Evolutionary conservation across 768 basidiomycete species (phyloP).

Genomic region (Amanita rimosa): DNA sequence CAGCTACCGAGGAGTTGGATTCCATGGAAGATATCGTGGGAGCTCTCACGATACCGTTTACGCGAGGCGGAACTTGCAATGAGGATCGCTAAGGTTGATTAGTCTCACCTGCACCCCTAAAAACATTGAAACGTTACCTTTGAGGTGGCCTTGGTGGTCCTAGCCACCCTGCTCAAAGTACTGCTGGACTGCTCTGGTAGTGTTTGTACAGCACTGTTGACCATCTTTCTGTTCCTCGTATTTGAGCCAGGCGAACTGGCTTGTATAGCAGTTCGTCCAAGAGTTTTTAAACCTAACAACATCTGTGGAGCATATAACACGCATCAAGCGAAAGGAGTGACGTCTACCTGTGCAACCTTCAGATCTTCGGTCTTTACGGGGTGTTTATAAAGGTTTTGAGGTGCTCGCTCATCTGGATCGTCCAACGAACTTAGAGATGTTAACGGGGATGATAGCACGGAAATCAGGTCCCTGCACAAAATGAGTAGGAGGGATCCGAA

Average conservation of each 20-base stretch:
- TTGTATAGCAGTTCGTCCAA: background rate
- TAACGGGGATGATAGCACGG: slow-evolving; percentile 57
- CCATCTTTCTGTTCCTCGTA: slow-evolving; percentile 11
- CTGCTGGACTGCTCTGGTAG: slow-evolving; percentile 13
- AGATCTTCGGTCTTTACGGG: slow-evolving; percentile 36
- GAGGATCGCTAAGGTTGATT: background rate
- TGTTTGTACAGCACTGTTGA: slow-evolving; percentile 19
- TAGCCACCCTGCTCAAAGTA: background rate
- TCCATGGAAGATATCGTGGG: slow-evolving; percentile 4
- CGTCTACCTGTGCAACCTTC: slow-evolving; percentile 45
- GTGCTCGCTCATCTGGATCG: slow-evolving; percentile 35
- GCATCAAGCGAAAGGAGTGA: background rate
- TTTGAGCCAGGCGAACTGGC: background rate
- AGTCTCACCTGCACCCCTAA: background rate
- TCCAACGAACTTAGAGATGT: slow-evolving; percentile 68
- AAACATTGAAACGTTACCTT: background rate
- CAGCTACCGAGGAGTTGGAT: background rate
- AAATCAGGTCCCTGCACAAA: slow-evolving; percentile 27
- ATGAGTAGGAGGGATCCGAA: background rate
- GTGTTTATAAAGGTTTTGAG: slow-evolving; percentile 15
- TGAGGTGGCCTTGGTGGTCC: background rate
- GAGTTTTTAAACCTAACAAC: background rate
- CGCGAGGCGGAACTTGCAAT: slow-evolving; percentile 1
- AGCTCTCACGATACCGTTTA: slow-evolving; percentile 6
- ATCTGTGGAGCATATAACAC: background rate